Evolutionary conservation across 2,329 filamentous ascomycete genomes (phyloP), one percentile per base, ranked within the genome.

Genomic region (Cadophora gregata): DNA sequence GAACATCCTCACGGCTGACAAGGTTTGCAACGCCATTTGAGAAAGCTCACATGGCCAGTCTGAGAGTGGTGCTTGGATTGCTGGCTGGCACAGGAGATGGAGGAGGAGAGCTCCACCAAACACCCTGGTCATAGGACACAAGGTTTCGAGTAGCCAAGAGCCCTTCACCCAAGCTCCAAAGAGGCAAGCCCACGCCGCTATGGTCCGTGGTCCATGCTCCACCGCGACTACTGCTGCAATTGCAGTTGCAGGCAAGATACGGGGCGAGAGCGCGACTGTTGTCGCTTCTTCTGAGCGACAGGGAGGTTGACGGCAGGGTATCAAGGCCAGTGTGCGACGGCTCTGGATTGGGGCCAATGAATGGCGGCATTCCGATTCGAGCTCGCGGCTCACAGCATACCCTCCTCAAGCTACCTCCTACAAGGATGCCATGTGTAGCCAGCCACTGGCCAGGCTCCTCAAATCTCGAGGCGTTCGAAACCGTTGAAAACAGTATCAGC

Each of bases 351-450:
- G 66, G 62, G 61, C 67, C 63, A 70, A 71, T 69, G 55, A 66
- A 66, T 59, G 71, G 73, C 62, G 60, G 51, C 64, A 63, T 69
- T 71, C 70, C 72, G 70, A 73, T 74, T 74, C 64, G 71, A 70
- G 33, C 42, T 65, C 68, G 71, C 72, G 72, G 74, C 72, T 75
- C 71, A 66, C 65, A 71, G 63, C 73, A 75, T 72, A 38, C 33
- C 48, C 55, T 36, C 5, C 31, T 12, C 31, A 12, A n/a, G n/a
- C n/a, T 42, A 47, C 42, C 64, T 59, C 38, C 60, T 31, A 66
- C 67, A 38, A 59, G 70, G 68, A 59, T 72, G 69, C 72, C 72
- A 74, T 74, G 70, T 72, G 70, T 42, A 33, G 45, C 42, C 38
- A 48, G 24, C 24, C 55, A 29, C 48, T 42, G 45, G 45, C 42